Evolutionary conservation across 805 yeast species (phyloP).

Genomic region (Pichia scutulata): DNA sequence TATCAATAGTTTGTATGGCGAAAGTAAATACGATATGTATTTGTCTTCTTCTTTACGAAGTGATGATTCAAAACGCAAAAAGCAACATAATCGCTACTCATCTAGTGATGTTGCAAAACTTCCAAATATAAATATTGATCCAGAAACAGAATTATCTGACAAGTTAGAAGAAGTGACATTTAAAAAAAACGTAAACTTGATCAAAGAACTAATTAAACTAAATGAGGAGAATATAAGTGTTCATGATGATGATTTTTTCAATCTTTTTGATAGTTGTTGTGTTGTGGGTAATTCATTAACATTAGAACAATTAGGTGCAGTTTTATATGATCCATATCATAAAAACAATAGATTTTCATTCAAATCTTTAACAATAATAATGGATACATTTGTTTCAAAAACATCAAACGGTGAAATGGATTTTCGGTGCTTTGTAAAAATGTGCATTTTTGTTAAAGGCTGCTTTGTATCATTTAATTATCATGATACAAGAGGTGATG

Average conservation of each 20-base stretch:
- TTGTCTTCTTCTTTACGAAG: constrained; percentile 14
- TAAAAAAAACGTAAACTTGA: constrained; percentile 9
- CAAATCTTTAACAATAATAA: constrained; percentile 15
- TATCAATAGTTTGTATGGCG: not conserved
- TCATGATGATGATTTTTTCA: constrained; percentile 16
- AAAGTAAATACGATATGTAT: constrained; percentile 11
- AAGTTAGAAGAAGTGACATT: not conserved
- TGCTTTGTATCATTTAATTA: constrained; percentile 25
- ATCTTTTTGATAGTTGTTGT: constrained; percentile 14
- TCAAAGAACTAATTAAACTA: constrained; percentile 11
- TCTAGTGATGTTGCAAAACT: constrained; percentile 10
- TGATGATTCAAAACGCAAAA: not conserved
- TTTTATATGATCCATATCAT: constrained; percentile 21
- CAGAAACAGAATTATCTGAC: constrained; percentile 2
- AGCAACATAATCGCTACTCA: not conserved
- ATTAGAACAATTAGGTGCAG: constrained; percentile 10
- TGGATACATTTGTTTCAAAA: constrained; percentile 16
- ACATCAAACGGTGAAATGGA: constrained; percentile 14
- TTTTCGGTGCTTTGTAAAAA: constrained; percentile 22
- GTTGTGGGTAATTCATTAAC: constrained; percentile 11
- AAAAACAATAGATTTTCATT: constrained; percentile 13
- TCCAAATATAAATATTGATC: constrained; percentile 15
- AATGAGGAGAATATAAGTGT: constrained; percentile 16
- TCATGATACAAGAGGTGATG: constrained; percentile 19
- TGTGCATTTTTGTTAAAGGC: constrained; percentile 26